phyloP scores from a whole-genome alignment of 306 rosid genomes.

The Oxytropis ochrocephala region DNA sequence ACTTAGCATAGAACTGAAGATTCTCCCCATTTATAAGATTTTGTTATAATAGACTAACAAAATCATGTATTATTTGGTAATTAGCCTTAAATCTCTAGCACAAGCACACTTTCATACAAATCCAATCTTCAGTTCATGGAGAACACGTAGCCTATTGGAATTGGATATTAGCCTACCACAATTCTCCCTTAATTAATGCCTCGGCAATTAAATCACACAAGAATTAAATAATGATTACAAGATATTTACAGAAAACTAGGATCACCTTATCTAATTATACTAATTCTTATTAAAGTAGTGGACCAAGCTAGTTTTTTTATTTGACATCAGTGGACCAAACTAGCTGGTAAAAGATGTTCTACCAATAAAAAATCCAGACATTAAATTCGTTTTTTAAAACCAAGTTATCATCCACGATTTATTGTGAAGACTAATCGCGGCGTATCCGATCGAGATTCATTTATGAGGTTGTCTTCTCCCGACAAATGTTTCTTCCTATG shows the following conservation, averaged over 20 bases:
- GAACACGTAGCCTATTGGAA: not conserved
- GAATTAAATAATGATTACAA: slow-evolving; percentile 29
- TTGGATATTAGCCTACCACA: not conserved
- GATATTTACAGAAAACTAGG: slow-evolving; percentile 7
- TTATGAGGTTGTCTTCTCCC: no score
- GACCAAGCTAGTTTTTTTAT: no score
- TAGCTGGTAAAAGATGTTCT: no score
- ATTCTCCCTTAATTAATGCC: no score
- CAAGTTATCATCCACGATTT: no score
- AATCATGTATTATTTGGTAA: not conserved
- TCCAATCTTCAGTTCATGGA: not conserved
- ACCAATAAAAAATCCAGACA: slow-evolving; percentile 16
- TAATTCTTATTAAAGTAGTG: slow-evolving; percentile 20
- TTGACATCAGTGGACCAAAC: no score
- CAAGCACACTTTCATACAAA: not conserved
- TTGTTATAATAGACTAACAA: not conserved
- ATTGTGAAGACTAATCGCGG: no score
- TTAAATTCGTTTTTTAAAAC: no score
- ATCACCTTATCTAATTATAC: no score
- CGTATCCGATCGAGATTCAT: no score
- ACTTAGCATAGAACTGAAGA: not conserved
- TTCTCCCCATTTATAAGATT: no score
- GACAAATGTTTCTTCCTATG: no score
- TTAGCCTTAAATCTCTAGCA: not conserved
- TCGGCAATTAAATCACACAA: slow-evolving; percentile 27